Conservation (phyloP, 2,329 filamentous ascomycete species). For the Annulohypoxylon truncatum region DNA sequence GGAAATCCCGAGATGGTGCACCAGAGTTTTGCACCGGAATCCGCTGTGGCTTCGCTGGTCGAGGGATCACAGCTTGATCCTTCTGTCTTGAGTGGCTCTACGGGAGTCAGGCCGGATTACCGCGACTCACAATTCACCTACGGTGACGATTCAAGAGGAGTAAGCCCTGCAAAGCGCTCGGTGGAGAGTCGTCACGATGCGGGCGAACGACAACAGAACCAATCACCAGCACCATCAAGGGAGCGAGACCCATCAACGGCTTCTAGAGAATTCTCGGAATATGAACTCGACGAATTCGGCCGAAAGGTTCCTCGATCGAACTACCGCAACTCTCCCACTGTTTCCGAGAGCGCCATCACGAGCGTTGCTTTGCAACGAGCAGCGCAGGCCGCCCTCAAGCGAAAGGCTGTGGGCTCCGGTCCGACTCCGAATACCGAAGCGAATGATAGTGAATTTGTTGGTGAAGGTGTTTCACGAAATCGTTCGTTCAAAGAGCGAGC, state of each 20-base stretch:
- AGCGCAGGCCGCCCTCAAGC: slow-evolving; percentile 64
- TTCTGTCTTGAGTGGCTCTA: slow-evolving; percentile 75
- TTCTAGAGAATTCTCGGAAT: slow-evolving; percentile 64
- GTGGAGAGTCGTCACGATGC: slow-evolving; percentile 54
- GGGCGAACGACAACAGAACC: slow-evolving; percentile 55
- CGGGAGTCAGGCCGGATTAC: slow-evolving; percentile 62
- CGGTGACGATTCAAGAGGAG: slow-evolving; percentile 49
- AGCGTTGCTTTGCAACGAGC: slow-evolving; percentile 64
- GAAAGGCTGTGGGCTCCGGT: slow-evolving; percentile 56
- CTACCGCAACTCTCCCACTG: slow-evolving; percentile 64
- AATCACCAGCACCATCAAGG: slow-evolving; percentile 53
- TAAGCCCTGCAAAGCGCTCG: slow-evolving; percentile 57
- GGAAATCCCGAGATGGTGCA: slow-evolving; percentile 83
- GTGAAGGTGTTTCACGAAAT: slow-evolving; percentile 67
- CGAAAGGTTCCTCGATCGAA: slow-evolving; percentile 62
- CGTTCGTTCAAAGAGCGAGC: slow-evolving; percentile 75
- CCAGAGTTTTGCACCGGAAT: slow-evolving; percentile 80
- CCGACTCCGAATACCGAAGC: slow-evolving; percentile 51
- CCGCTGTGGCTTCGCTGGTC: slow-evolving; percentile 86
- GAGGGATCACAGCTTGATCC: slow-evolving; percentile 77
- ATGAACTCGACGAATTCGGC: slow-evolving; percentile 69
- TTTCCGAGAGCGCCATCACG: slow-evolving; percentile 68
- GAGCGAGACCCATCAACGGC: slow-evolving; percentile 45
- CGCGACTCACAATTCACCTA: slow-evolving; percentile 51
- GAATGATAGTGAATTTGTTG: slow-evolving; percentile 55